Percentiles rank a stretch among this genome's conserved stretches.
Evolutionary conservation across 2,329 filamentous ascomycete species (phyloP).

Genomic region (Hymenoscyphus infarciens): DNA sequence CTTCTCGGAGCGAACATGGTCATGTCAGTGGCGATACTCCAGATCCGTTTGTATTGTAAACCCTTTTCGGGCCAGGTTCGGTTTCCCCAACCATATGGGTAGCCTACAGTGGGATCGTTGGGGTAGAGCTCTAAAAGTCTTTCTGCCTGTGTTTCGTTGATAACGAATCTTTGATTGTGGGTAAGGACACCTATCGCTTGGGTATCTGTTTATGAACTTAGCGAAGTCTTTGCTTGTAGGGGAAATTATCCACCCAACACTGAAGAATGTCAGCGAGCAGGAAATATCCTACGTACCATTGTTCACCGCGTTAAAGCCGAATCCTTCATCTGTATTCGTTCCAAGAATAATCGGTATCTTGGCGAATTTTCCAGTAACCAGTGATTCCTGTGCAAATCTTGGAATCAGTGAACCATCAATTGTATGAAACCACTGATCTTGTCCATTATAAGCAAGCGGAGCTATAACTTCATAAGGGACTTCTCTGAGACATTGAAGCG

Average conservation of each 20-base stretch:
- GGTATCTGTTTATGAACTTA: background rate
- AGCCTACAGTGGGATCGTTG: background rate
- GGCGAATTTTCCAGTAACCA: background rate
- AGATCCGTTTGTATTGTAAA: background rate
- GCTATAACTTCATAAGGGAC: background rate
- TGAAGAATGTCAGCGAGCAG: background rate
- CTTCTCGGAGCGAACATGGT: background rate
- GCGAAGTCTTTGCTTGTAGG: background rate
- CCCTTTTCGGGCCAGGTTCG: background rate
- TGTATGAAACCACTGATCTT: background rate
- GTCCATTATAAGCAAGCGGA: background rate
- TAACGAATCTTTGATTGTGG: background rate
- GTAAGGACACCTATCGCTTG: background rate
- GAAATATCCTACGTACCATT: background rate
- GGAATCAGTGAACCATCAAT: slow-evolving; percentile 1
- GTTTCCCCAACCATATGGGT: background rate
- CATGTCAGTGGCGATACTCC: background rate
- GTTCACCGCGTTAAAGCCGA: background rate
- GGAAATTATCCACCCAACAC: too few relatives aligned
- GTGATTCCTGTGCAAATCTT: background rate
- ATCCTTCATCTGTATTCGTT: background rate
- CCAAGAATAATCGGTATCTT: slow-evolving; percentile 1
- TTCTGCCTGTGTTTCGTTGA: background rate
- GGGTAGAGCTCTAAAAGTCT: background rate
- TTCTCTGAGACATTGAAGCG: background rate